Conservation (phyloP, 495 filamentous ascomycete species). For the Talaromyces stipitatus region DNA sequence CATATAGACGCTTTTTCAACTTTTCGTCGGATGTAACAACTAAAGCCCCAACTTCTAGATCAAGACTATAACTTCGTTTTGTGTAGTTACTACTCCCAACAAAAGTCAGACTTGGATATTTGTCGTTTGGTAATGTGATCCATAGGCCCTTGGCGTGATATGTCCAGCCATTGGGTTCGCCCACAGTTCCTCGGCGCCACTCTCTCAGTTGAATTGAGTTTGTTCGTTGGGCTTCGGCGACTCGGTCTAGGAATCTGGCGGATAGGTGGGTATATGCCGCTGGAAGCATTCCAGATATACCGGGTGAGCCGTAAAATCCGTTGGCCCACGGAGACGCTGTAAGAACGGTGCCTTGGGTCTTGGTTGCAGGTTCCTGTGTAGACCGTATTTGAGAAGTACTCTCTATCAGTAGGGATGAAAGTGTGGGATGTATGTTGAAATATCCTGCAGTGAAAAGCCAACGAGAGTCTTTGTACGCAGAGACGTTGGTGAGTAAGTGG, state of each 20-base stretch:
- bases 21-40: conserved; percentile 74
- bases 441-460: conserved; percentile 98
- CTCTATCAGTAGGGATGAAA: conserved; percentile 69
- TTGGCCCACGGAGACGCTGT: conserved; percentile 94
- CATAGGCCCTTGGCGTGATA: conserved; percentile 98
- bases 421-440: conserved; percentile 85
- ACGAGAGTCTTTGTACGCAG: conserved; percentile 54
- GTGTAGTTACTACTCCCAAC: conserved; percentile 96
- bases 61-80: conserved; percentile 81
- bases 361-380: conserved; percentile 19
- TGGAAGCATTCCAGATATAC: conserved; percentile 82
- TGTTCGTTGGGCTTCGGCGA: conserved; percentile 50
- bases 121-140: conserved; percentile 61
- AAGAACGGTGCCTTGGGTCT: conserved; percentile 68
- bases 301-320: conserved; percentile 86
- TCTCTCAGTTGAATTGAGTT: conserved; percentile 69
- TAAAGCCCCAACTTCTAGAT: conserved; percentile 78
- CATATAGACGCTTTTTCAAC: conserved; percentile 62
- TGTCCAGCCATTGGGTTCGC: conserved; percentile 80
- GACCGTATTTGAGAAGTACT: conserved; percentile 30
- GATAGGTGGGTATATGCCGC: conserved; percentile 86
- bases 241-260: conserved; percentile 67
- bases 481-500: conserved; percentile 45
- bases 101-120: conserved; percentile 65
- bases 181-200: conserved; percentile 79